Base-by-base conservation (phyloP, 2,329 filamentous ascomycete genomes). In the Daldinia sp. region DNA sequence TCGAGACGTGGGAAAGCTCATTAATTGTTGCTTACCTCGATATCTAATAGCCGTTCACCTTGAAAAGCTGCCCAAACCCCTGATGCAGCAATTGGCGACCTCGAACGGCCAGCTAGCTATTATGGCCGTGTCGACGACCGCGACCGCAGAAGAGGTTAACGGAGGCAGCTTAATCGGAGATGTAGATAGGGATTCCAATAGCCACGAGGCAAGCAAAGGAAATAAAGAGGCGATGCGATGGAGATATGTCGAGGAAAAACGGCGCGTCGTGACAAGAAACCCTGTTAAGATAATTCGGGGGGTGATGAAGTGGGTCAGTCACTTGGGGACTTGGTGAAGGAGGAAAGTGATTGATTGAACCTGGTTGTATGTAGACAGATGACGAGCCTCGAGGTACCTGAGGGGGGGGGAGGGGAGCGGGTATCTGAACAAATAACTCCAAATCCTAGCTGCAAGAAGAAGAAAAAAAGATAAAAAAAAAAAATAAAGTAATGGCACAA, bases 41-140 rank as follows among this genome's bases (percentile, higher is more conserved):
- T 74, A 65, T 61, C 68, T 37, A 65, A 63, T 67, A 33, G 57
- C 50, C 46, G 54, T 71, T 70, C 67, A 68, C 68, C 67, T 70
- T 67, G 57, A 66, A 68, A 73, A 74, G 72, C 69, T 73, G 65
- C 72, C 74, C 69, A 72, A 74, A 65, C 74, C 74, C 73, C 73
- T 74, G 56, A 74, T 62, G 63, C 73, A 69, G 68, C 71, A 70
- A 72, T 72, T 67, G 63, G 65, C 58, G 70, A 68, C 70, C 66
- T 66, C 44, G 56, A 60, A 55, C 46, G 71, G 72, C 72, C 70
- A 69, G 48, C 58, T 66, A 51, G 63, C 48, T 68, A 61, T 59
- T 50, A 60, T 60, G 62, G 68, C 71, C 64, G 70, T 71, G 60
- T 65, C 66, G 63, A 60, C 65, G 65, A 66, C 66, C 53, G 53